Evolutionary conservation across 78 protist species (phyloP).

Genomic region (Anaeramoeba flamelloides): DNA sequence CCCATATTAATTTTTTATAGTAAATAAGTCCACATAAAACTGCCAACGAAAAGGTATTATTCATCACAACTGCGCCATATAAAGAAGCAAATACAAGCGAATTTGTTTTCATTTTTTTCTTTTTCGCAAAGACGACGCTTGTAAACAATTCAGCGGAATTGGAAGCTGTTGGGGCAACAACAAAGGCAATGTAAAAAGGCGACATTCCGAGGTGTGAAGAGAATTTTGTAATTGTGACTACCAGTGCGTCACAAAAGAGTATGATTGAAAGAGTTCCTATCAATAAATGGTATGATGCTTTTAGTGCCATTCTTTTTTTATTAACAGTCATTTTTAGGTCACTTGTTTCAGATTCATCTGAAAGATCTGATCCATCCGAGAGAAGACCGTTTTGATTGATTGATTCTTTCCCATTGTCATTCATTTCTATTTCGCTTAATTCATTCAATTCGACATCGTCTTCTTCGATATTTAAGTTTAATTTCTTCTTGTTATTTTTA

Average conservation of each 20-base stretch:
- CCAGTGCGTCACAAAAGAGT: conserved; percentile 71
- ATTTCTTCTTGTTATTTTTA: too few species aligned
- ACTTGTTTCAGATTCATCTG: too few species aligned
- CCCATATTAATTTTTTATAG: conserved; percentile 36
- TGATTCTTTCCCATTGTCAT: too few species aligned
- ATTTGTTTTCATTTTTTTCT: conserved; percentile 29
- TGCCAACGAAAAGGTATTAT: conserved; percentile 56
- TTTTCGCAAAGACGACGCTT: conserved; percentile 31
- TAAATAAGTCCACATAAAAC: conserved; percentile 22
- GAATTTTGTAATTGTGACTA: conserved; percentile 36
- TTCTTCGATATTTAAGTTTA: too few species aligned
- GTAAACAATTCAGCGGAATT: conserved; percentile 54
- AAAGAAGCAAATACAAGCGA: conserved; percentile 30
- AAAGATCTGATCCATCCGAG: too few species aligned
- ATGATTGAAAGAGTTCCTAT: conserved; percentile 43
- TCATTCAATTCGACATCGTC: too few species aligned
- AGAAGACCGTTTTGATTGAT: too few species aligned
- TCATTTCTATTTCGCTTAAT: too few species aligned
- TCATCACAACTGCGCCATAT: conserved; percentile 56
- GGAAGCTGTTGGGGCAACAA: conserved; percentile 52
- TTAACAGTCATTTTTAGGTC: too few species aligned
- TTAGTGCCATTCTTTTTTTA: background rate
- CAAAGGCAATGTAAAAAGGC: conserved; percentile 48
- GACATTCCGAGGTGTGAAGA: conserved; percentile 23
- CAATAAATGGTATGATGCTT: conserved; percentile 10